Conservation (phyloP, 1,139 yeast genomes). For the Protomyces lactucae-debilis region DNA sequence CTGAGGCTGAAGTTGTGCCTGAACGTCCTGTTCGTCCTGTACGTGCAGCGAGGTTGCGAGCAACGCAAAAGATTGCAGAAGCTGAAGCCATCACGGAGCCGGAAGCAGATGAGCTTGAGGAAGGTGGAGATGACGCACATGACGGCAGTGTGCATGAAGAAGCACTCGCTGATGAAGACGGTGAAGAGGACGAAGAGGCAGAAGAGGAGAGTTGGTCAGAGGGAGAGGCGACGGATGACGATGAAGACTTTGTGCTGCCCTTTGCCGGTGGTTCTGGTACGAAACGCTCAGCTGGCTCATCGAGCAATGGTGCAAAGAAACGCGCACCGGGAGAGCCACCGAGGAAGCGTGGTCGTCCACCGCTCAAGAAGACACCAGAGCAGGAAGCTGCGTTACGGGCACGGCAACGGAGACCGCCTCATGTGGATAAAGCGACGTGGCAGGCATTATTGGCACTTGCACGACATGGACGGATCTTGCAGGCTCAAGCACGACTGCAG, state of each 20-base stretch:
- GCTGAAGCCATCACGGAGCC: not conserved
- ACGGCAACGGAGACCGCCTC: not conserved
- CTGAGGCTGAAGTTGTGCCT: not conserved
- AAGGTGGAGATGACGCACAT: not conserved
- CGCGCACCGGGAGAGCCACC: not conserved
- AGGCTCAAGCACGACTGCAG: not conserved
- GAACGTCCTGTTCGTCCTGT: not conserved
- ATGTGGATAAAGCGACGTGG: not conserved
- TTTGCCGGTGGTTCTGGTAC: not conserved
- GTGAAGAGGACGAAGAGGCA: not conserved
- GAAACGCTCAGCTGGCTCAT: not conserved
- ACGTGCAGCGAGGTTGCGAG: not conserved
- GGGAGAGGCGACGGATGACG: not conserved
- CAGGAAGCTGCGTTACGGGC: not conserved
- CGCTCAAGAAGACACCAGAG: not conserved
- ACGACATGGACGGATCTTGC: not conserved
- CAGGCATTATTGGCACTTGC: not conserved
- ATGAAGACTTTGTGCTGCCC: not conserved
- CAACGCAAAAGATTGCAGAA: not conserved
- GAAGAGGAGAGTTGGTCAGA: not conserved
- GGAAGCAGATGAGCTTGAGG: not conserved
- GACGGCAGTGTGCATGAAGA: not conserved
- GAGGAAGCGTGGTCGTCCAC: not conserved
- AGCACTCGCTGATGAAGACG: not conserved
- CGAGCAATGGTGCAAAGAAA: not conserved